A percentile compares a stretch with the other conserved stretches of the same genome.
Evolutionary conservation across 257 asterid genomes (phyloP).

Genomic region (Dorcoceras hygrometricum): DNA sequence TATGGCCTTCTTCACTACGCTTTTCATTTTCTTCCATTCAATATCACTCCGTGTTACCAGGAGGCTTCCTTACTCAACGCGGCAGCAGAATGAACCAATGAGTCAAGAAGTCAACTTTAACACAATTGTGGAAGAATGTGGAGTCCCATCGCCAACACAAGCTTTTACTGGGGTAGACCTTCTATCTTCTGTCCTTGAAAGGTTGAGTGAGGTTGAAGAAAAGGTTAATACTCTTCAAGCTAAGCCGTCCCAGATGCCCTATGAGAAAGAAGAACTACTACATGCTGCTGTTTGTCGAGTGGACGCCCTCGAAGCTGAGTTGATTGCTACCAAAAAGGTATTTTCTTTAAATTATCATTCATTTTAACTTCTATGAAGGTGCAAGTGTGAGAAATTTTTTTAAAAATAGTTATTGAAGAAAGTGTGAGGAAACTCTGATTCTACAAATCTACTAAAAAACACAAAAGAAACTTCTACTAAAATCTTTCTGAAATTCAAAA

Average conservation of each 20-base stretch:
- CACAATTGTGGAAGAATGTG: conserved; percentile 55
- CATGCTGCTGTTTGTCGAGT: conserved; percentile 97
- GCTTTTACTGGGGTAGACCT: conserved; percentile 78
- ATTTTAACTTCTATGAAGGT: background rate
- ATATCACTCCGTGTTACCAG: conserved; percentile 43
- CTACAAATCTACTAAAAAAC: no score
- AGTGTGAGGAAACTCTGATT: no score
- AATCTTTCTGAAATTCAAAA: no score
- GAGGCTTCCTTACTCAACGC: conserved; percentile 48
- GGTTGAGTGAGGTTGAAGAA: conserved; percentile 87
- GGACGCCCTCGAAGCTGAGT: conserved; percentile 96
- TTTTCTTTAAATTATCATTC: background rate
- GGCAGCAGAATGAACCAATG: conserved; percentile 34
- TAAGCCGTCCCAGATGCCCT: conserved; percentile 94
- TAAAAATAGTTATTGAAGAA: no score
- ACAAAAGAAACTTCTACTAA: no score
- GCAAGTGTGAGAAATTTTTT: background rate
- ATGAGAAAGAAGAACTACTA: conserved; percentile 84
- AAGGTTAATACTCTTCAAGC: conserved; percentile 69
- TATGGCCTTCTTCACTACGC: conserved; percentile 67
- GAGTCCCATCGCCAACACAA: conserved; percentile 82
- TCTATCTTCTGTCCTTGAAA: conserved; percentile 67
- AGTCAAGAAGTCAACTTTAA: conserved; percentile 48
- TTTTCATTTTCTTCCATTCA: conserved; percentile 56
- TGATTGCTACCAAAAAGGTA: conserved; percentile 96